Percentiles rank a stretch among this genome's conserved stretches.
Conservation (phyloP, 441 rosid genomes). For the Metrosideros polymorpha region DNA sequence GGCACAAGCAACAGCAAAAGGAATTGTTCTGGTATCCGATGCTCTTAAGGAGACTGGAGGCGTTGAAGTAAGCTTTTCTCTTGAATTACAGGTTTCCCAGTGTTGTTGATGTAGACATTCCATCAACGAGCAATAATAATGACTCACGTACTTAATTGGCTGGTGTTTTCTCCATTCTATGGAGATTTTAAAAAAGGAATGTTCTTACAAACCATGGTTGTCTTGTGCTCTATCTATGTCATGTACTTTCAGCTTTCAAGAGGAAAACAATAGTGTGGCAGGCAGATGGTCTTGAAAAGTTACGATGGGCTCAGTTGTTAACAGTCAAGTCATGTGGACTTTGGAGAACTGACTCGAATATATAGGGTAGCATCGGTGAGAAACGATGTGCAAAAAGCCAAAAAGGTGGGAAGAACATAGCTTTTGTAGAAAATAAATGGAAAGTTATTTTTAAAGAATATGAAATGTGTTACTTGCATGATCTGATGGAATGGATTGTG, state of each 20-base stretch:
- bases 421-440: neutral
- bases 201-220: neutral
- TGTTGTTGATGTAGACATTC: neutral
- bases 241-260: neutral
- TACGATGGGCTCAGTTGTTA: neutral
- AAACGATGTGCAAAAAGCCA: neutral
- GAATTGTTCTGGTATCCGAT: slow-evolving; percentile 60
- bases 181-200: neutral
- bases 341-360: neutral
- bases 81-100: neutral
- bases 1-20: slow-evolving; percentile 78
- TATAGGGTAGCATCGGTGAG: neutral
- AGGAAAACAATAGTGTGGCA: neutral
- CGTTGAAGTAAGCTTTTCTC: slow-evolving; percentile 50
- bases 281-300: neutral
- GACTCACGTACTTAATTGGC: neutral
- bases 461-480: neutral
- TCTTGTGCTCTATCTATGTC: neutral
- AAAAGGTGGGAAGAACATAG: neutral
- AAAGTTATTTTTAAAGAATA: neutral
- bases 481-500: neutral
- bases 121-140: neutral
- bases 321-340: neutral
- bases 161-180: neutral
- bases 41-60: slow-evolving; percentile 73